phyloP scores from a whole-genome alignment of 106 monocot genomes.

The Posidonia australis region DNA sequence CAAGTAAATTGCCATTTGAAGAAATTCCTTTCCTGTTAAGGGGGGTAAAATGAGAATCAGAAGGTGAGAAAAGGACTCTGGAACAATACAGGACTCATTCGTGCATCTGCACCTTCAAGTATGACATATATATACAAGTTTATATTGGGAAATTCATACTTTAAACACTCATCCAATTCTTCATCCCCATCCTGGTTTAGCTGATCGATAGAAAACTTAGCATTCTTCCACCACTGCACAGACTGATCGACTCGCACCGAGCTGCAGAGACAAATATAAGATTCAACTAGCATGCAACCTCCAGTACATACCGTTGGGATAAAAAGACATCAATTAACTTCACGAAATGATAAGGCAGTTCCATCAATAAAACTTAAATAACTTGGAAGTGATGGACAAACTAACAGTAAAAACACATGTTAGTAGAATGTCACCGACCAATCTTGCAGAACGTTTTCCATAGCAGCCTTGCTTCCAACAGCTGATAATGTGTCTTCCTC shows the following conservation, averaged over 20 bases:
- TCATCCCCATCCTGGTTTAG: conserved; percentile 21
- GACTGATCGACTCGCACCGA: conserved; percentile 38
- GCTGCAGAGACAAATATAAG: conserved; percentile 14
- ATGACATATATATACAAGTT: background rate
- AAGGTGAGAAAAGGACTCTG: background rate
- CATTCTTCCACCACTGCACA: conserved; percentile 27
- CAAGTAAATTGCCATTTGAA: conserved; percentile 18
- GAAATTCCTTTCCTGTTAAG: conserved; percentile 28
- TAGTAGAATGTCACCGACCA: conserved; percentile 20
- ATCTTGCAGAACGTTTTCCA: conserved; percentile 23
- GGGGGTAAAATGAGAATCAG: conserved; percentile 1
- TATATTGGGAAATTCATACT: conserved; percentile 25
- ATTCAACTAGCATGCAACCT: background rate
- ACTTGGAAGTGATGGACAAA: too few species aligned
- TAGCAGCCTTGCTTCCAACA: conserved; percentile 12
- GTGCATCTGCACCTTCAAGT: background rate
- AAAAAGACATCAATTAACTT: too few species aligned
- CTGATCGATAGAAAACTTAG: conserved; percentile 23
- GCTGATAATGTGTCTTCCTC: conserved; percentile 28
- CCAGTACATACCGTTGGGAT: too few species aligned
- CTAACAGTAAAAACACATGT: too few species aligned
- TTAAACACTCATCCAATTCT: conserved; percentile 23
- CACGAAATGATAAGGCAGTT: too few species aligned
- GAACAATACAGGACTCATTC: background rate
- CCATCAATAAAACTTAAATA: too few species aligned